phyloP scores from a whole-genome alignment of 2,329 filamentous ascomycete genomes.

The Fusarium clavum region DNA sequence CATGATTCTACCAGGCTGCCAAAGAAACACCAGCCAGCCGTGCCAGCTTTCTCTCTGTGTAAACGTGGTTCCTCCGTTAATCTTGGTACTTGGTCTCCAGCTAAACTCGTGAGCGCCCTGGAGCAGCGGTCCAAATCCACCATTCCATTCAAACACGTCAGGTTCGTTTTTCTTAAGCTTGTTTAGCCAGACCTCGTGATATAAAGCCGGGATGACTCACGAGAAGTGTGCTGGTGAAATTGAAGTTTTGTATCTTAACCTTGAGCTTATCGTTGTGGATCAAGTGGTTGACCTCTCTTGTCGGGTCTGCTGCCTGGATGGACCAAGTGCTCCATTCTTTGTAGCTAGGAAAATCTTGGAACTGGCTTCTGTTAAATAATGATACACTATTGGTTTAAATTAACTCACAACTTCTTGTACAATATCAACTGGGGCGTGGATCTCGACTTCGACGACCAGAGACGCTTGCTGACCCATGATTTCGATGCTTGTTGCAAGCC shows the following conservation, averaged over 20 bases:
- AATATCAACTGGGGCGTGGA: slow-evolving; percentile 7
- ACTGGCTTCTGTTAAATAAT: not conserved
- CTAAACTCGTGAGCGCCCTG: slow-evolving; percentile 12
- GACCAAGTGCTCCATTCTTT: slow-evolving; percentile 21
- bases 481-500: not conserved
- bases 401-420: slow-evolving; percentile 9
- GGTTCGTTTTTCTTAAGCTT: not conserved
- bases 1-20: not conserved
- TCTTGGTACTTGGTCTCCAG: slow-evolving; percentile 18
- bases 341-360: slow-evolving; percentile 8
- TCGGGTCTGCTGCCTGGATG: not conserved
- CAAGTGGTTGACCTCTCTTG: slow-evolving; percentile 1
- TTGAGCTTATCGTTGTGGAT: slow-evolving; percentile 4
- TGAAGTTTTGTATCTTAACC: slow-evolving; percentile 2
- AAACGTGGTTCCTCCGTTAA: not conserved
- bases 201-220: not conserved
- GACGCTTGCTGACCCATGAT: slow-evolving; percentile 15
- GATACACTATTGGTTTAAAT: too few species aligned
- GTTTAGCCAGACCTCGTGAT: not conserved
- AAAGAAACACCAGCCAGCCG: slow-evolving; percentile 9
- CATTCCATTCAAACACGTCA: slow-evolving; percentile 7
- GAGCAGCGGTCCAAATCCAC: slow-evolving; percentile 5
- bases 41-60: slow-evolving; percentile 8
- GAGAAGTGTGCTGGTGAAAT: slow-evolving; percentile 8
- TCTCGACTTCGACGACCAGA: slow-evolving; percentile 12